A percentile compares a stretch with the other conserved stretches of the same genome.
These are phyloP conservation scores for Leishmania arabica DNA, from an alignment of 208 protist species.

Conservation along the genomic window DNA sequence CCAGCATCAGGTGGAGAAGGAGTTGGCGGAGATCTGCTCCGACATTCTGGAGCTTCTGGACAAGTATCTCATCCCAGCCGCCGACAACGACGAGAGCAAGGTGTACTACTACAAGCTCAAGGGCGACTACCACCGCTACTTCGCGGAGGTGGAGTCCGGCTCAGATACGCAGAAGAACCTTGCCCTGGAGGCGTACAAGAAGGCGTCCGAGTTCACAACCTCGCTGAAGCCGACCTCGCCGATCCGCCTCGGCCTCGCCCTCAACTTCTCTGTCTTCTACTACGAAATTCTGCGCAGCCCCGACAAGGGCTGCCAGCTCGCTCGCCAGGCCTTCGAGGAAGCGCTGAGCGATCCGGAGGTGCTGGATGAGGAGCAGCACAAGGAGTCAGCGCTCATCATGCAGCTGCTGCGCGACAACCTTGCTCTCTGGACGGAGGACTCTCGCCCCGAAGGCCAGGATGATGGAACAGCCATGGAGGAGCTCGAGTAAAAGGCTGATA, in stretches of 20 bases:
- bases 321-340: conserved; percentile 98
- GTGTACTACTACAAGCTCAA: conserved; percentile 97
- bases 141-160: conserved; percentile 93
- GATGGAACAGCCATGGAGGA: conserved; percentile 89
- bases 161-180: conserved; percentile 87
- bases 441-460: conserved; percentile 78
- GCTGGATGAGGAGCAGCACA: conserved; percentile 98
- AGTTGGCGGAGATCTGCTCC: conserved; percentile 97
- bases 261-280: conserved; percentile 99
- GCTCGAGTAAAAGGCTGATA: conserved; percentile 61
- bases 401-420: conserved; percentile 99
- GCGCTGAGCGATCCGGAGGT: conserved; percentile 97
- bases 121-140: conserved; percentile 97
- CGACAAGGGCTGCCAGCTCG: conserved; percentile 96
- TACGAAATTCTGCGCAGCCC: conserved; percentile 99
- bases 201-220: conserved; percentile 81
- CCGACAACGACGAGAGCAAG: conserved; percentile 82
- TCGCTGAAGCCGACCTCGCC: conserved; percentile 94
- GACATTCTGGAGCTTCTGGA: conserved; percentile 97
- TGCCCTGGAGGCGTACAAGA: conserved; percentile 90
- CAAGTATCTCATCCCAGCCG: conserved; percentile 94
- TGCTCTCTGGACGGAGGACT: conserved; percentile 97
- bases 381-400: conserved; percentile 99
- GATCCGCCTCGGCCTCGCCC: conserved; percentile 98
- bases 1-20: conserved; percentile 96